Base-by-base conservation (phyloP, 139 green algal genomes). In the Diplosphaera chodatii region DNA sequence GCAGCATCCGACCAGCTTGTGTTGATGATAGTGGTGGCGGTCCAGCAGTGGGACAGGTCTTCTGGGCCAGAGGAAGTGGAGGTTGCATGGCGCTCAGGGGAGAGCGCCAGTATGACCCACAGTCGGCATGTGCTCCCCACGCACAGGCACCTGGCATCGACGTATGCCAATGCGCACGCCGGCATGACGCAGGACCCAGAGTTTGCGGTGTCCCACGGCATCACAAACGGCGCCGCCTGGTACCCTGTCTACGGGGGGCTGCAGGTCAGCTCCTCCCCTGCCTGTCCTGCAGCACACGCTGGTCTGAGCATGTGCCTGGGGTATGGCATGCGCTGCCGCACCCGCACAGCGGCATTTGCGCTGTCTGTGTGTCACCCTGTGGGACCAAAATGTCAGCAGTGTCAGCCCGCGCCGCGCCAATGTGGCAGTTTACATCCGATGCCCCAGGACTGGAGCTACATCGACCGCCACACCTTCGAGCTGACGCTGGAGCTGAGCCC, bases 211-310 rank as follows among this genome's bases (percentile, higher is more conserved):
- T 67, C 62, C 16, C 22, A 29, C 21, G 92, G 92, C 64, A 92
- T 94, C 66, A 96, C 89, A 55, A 98, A 98, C 67, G 93, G 93
- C 25, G 91, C 92, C 0, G 70, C 80, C 32, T 98, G 93, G 93
- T 98, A 97, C 80, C 88, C 91, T 1, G 73, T 98, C 69, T 95
- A 93, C 59, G 91, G 92, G 20, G 85, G 86, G 75, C 90, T 94
- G 86, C 90, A 96, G 80, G 84, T 74, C 13, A 59, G 48, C 37
- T 48, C 37, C 37, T n/a, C n/a, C n/a, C n/a, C n/a, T n/a, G n/a
- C n/a, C n/a, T n/a, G n/a, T n/a, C n/a, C n/a, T n/a, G n/a, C n/a
- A n/a, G n/a, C n/a, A n/a, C n/a, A n/a, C n/a, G n/a, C n/a, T n/a
- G n/a, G n/a, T n/a, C n/a, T n/a, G n/a, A n/a, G n/a, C n/a, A n/a